Conservation (phyloP, 352 stramenopile species). For the Aphanomyces cochlioides region DNA sequence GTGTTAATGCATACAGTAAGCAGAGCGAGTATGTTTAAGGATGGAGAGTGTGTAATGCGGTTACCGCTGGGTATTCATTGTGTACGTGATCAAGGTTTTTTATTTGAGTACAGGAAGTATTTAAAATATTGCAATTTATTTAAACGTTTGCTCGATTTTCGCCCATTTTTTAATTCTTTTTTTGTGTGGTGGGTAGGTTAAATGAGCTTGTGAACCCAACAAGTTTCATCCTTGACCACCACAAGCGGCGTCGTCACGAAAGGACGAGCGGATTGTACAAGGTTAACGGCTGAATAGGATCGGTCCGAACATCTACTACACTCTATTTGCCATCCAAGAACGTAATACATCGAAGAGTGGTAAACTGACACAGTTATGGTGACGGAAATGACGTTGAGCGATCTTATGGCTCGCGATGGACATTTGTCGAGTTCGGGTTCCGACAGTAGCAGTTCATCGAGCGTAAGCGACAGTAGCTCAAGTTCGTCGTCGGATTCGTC, state of each 20-base stretch:
- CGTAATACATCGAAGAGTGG: too few species aligned
- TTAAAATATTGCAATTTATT: too few species aligned
- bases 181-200: constrained; percentile 10
- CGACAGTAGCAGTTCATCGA: constrained; percentile 21
- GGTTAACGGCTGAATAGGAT: too few species aligned
- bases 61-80: too few species aligned
- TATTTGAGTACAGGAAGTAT: too few species aligned
- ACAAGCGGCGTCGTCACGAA: constrained; percentile 3
- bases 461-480: constrained; percentile 13
- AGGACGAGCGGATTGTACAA: neutral
- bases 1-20: too few species aligned
- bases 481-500: constrained; percentile 15
- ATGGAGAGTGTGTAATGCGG: too few species aligned
- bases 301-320: too few species aligned
- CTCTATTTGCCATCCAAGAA: too few species aligned
- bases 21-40: too few species aligned
- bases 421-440: constrained; percentile 11
- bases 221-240: neutral
- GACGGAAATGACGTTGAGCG: constrained; percentile 24
- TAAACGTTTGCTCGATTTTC: too few species aligned
- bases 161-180: constrained; percentile 6
- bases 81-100: too few species aligned
- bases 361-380: constrained; percentile 4
- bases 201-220: constrained; percentile 4
- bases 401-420: constrained; percentile 22